These are phyloP conservation scores for Paramecium tetraurelia DNA, from an alignment of 73 alveolate species.

Conservation along the genomic window DNA sequence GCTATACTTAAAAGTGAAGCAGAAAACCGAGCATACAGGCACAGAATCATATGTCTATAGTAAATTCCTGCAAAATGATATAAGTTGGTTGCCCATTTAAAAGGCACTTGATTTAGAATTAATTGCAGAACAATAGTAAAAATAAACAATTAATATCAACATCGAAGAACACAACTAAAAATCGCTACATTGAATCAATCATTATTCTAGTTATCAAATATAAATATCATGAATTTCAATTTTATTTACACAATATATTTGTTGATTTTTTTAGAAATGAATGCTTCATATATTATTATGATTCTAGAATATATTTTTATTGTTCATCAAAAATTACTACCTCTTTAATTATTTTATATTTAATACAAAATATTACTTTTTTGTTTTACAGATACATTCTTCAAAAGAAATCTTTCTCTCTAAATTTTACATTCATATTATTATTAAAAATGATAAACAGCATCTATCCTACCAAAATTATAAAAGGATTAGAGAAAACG, in stretches of 20 bases:
- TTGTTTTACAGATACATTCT: background rate
- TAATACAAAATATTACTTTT: background rate
- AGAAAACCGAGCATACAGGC: slow-evolving; percentile 90
- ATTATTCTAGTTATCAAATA: background rate
- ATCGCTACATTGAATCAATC: background rate
- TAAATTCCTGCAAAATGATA: slow-evolving; percentile 78
- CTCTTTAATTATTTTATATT: too few species aligned
- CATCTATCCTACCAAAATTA: too few species aligned
- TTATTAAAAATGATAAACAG: too few species aligned
- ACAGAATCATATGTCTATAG: slow-evolving; percentile 88
- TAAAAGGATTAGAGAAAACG: too few species aligned
- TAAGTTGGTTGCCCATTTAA: slow-evolving; percentile 85
- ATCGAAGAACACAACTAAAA: background rate
- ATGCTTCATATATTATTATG: too few species aligned
- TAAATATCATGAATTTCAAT: background rate
- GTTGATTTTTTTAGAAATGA: too few species aligned
- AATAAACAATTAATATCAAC: background rate
- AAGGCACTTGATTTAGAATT: slow-evolving; percentile 66
- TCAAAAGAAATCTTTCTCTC: background rate
- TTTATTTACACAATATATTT: background rate
- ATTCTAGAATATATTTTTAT: too few species aligned
- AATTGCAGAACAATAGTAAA: background rate
- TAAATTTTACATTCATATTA: background rate
- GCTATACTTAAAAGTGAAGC: slow-evolving; percentile 79
- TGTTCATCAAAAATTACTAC: too few species aligned